Evolutionary conservation across 2,329 filamentous ascomycete genomes (phyloP), one percentile per base, ranked within the genome.

Genomic region (Trichoderma simmonsii): DNA sequence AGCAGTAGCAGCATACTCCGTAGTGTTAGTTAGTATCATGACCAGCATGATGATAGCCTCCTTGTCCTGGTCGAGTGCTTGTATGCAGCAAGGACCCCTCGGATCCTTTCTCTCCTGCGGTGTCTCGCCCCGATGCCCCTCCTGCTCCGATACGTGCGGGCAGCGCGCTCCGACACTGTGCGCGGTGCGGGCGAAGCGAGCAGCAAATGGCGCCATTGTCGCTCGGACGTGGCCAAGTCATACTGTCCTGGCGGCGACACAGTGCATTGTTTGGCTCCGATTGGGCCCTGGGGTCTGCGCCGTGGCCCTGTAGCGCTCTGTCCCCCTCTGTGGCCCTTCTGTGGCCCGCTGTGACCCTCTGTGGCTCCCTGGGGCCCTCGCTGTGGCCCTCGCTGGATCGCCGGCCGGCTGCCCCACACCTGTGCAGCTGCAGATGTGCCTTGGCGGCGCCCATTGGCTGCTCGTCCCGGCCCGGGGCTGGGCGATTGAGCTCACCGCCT

Each of bases 401-500:
- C 74, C 75, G 71, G 74, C 62, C 74, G 54, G 56, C 34, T 34
- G 73, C 76, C 75, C 77, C 77, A 75, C 77, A 68, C 51, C 51
- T 65, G 60, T 78, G 77, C 77, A 79, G 77, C 74, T 77, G 76
- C 77, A 74, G 74, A 77, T 77, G 77, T 76, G 77, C 75, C 66
- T 76, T 79, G 77, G 74, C 77, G 60, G 56, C 74, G 73, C 75
- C 76, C 72, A 82, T 82, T 82, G 80, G 80, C 79, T 79, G 77
- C 76, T 73, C 72, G 66, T 78, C 74, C 77, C 77, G 77, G 78
- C 60, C 77, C 75, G 75, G 79, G 77, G 78, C 79, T 80, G 78
- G 78, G 74, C 73, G 72, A 74, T 32, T 6, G 26, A 72, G 78
- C 81, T 81, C 80, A 81, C 80, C 80, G 80, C 80, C 80, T 81